Conservation (phyloP, 2,329 filamentous ascomycete species). For the Aspergillus eucalypticola region DNA sequence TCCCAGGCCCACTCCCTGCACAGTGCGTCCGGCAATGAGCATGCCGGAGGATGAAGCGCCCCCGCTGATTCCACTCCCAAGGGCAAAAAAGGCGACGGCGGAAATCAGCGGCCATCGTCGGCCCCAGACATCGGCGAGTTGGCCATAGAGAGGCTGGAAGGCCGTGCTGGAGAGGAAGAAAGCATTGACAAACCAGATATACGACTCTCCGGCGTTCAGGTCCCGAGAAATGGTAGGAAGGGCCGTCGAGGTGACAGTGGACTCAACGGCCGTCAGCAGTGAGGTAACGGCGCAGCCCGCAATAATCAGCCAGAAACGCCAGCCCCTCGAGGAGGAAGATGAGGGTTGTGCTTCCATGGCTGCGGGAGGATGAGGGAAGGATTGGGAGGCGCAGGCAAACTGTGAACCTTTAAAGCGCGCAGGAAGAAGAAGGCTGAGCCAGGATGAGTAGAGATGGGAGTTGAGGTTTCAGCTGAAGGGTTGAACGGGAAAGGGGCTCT, state of each 20-base stretch:
- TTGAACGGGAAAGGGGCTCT: too few species aligned
- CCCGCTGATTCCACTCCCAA: conserved; percentile 57
- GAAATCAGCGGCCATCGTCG: conserved; percentile 45
- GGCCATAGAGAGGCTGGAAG: conserved; percentile 53
- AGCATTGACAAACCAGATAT: conserved; percentile 38
- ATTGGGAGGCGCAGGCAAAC: not conserved
- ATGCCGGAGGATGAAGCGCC: conserved; percentile 46
- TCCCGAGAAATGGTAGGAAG: conserved; percentile 41
- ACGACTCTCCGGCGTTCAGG: conserved; percentile 32
- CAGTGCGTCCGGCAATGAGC: conserved; percentile 56
- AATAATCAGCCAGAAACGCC: conserved; percentile 29
- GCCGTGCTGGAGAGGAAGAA: not conserved
- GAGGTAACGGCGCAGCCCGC: conserved; percentile 25
- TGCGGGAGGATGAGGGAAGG: not conserved
- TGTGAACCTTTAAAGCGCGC: too few species aligned
- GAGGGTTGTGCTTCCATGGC: too few species aligned
- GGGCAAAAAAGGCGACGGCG: conserved; percentile 48
- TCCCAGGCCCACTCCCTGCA: conserved; percentile 56
- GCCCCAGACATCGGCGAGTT: conserved; percentile 55
- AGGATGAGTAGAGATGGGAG: too few species aligned
- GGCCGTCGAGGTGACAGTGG: conserved; percentile 43
- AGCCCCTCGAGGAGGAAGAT: not conserved
- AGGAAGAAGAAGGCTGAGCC: too few species aligned
- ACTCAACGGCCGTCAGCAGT: conserved; percentile 40
- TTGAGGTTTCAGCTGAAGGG: too few species aligned